Evolutionary conservation across 495 filamentous ascomycete genomes (phyloP).

Genomic region (Rusavskia elegans): DNA sequence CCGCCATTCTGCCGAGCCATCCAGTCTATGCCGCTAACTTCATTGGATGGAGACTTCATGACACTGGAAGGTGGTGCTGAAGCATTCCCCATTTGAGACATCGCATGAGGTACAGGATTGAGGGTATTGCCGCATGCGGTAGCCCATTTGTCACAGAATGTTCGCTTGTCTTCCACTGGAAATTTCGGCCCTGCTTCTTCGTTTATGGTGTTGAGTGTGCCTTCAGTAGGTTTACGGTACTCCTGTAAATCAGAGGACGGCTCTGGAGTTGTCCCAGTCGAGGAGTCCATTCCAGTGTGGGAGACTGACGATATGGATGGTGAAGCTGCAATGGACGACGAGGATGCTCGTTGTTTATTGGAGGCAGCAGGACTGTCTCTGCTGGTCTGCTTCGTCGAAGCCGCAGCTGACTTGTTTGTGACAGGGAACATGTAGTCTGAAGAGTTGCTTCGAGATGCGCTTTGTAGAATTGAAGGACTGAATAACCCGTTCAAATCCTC

Average conservation of each 20-base stretch:
- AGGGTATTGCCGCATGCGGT: conserved; percentile 57
- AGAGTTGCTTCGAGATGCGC: conserved; percentile 10
- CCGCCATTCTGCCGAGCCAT: conserved; percentile 72
- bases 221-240: conserved; percentile 9
- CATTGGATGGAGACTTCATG: conserved; percentile 15
- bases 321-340: conserved; percentile 28
- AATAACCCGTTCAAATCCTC: conserved; percentile 26
- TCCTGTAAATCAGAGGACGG: conserved; percentile 41
- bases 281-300: conserved; percentile 36
- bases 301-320: conserved; percentile 43
- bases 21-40: conserved; percentile 48
- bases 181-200: conserved; percentile 19
- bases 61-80: background rate
- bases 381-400: conserved; percentile 1
- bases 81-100: conserved; percentile 18
- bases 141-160: conserved; percentile 54
- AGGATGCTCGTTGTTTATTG: conserved; percentile 10
- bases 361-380: conserved; percentile 6
- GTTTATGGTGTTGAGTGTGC: conserved; percentile 14
- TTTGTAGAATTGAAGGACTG: conserved; percentile 28
- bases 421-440: conserved; percentile 7
- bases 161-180: conserved; percentile 38
- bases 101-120: conserved; percentile 46
- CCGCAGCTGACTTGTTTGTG: conserved; percentile 2
- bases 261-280: conserved; percentile 68